phyloP scores from a whole-genome alignment of 2,329 filamentous ascomycete species.

The Cordyceps tenuipes region DNA sequence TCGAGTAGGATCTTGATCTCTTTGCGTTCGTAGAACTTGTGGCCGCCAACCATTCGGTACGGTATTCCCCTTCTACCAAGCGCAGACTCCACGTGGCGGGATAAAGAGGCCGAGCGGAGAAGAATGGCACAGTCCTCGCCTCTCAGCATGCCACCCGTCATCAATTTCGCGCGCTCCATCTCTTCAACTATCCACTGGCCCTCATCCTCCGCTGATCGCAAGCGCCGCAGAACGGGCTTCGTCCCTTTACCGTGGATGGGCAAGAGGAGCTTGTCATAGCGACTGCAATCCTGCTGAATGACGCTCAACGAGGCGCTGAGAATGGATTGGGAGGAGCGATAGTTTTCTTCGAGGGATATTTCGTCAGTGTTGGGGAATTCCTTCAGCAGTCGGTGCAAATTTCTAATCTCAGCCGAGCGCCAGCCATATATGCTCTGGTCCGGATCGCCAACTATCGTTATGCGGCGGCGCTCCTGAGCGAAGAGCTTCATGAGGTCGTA shows the following conservation, averaged over 20 bases:
- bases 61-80: conserved; percentile 73
- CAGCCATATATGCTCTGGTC: conserved; percentile 98
- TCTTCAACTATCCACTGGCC: conserved; percentile 85
- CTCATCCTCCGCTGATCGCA: conserved; percentile 63
- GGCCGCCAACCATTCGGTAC: conserved; percentile 86
- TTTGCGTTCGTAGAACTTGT: conserved; percentile 82
- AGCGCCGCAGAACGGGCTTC: conserved; percentile 67
- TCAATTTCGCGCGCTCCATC: conserved; percentile 58
- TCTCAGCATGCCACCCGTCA: conserved; percentile 66
- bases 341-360: conserved; percentile 86
- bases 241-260: conserved; percentile 75
- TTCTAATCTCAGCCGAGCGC: conserved; percentile 85
- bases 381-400: conserved; percentile 67
- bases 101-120: conserved; percentile 75
- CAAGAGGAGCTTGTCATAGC: conserved; percentile 71
- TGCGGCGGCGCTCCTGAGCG: conserved; percentile 61
- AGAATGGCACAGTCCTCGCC: conserved; percentile 78
- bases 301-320: conserved; percentile 71
- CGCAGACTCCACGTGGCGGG: conserved; percentile 75
- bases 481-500: conserved; percentile 91
- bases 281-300: conserved; percentile 78
- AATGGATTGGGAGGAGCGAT: conserved; percentile 82
- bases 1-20: conserved; percentile 85
- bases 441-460: conserved; percentile 92
- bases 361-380: conserved; percentile 73